Percentiles rank a stretch among this genome's conserved stretches.
These are phyloP conservation scores for Claviceps purpurea DNA, from an alignment of 2,329 filamentous ascomycete species.

Conservation along the genomic window DNA sequence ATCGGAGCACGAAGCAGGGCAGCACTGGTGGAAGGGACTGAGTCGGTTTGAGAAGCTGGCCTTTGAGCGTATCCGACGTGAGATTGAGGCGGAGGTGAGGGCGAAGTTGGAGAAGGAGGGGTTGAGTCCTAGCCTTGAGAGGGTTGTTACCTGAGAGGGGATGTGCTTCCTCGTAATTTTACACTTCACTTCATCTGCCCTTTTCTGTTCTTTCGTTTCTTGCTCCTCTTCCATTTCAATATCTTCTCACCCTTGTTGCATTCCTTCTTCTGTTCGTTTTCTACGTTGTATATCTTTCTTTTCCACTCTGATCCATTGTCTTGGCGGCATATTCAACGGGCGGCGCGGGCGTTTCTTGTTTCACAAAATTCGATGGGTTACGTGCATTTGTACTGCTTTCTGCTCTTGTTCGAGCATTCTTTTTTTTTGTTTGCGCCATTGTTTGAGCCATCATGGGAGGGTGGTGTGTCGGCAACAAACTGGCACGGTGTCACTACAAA, in stretches of 20 bases:
- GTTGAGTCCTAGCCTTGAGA: conserved; percentile 26
- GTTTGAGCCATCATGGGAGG: neutral
- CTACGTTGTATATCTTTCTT: neutral
- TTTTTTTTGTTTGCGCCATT: neutral
- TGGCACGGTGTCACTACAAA: neutral
- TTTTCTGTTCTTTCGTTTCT: neutral
- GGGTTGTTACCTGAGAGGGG: conserved; percentile 32
- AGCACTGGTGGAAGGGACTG: conserved; percentile 82
- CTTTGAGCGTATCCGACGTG: conserved; percentile 65
- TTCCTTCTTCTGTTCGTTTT: neutral
- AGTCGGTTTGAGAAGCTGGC: conserved; percentile 82
- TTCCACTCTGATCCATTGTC: neutral
- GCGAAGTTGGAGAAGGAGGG: conserved; percentile 32
- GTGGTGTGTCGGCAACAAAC: no score
- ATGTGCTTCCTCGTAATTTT: no score
- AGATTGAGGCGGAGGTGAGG: conserved; percentile 39
- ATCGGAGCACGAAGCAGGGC: conserved; percentile 73
- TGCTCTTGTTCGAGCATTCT: neutral
- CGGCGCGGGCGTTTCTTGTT: conserved; percentile 1
- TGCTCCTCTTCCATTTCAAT: neutral
- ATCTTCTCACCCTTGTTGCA: neutral
- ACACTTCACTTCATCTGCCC: no score
- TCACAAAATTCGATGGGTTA: neutral
- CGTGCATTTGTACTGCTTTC: neutral
- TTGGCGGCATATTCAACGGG: conserved; percentile 2